Evolutionary conservation across 129 eudicot genomes (phyloP).

Genomic region (Saussurea involucrata): DNA sequence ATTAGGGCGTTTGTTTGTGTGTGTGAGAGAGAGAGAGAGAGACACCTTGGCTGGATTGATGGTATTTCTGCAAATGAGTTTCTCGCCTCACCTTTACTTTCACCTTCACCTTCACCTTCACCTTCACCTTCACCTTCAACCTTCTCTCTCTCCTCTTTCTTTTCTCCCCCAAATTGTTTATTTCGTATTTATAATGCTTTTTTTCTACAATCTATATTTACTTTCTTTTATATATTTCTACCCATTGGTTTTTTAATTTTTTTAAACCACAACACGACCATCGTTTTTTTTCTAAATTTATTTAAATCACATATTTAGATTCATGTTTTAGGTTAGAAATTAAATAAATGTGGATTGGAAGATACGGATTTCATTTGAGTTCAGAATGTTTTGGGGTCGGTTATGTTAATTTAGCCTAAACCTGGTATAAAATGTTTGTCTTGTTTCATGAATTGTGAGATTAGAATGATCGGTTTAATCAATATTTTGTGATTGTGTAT

Average conservation of each 20-base stretch:
- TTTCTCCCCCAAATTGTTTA: constrained; percentile 26
- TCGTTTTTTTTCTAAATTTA: not conserved
- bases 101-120: constrained; percentile 30
- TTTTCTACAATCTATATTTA: not conserved
- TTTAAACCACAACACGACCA: not conserved
- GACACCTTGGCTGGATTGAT: constrained; percentile 22
- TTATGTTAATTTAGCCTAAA: too few relatives aligned
- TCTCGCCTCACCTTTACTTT: constrained; percentile 34
- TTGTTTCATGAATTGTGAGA: too few relatives aligned
- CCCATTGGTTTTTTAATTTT: not conserved
- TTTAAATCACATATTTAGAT: not conserved
- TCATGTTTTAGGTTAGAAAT: not conserved
- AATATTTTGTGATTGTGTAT: too few relatives aligned
- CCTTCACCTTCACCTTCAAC: constrained; percentile 3
- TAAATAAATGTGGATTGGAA: too few relatives aligned
- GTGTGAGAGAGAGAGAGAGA: constrained; percentile 28
- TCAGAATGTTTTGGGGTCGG: too few relatives aligned
- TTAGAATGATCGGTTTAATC: too few relatives aligned
- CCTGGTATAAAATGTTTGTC: too few relatives aligned
- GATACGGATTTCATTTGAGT: too few relatives aligned
- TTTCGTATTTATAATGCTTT: not conserved
- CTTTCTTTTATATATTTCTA: not conserved
- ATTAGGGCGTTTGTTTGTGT: constrained; percentile 32
- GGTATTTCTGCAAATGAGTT: constrained; percentile 28
- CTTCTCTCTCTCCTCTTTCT: constrained; percentile 10